Base-by-base conservation (phyloP, 2,329 filamentous ascomycete genomes). In the Exophiala lecanii-corni region DNA sequence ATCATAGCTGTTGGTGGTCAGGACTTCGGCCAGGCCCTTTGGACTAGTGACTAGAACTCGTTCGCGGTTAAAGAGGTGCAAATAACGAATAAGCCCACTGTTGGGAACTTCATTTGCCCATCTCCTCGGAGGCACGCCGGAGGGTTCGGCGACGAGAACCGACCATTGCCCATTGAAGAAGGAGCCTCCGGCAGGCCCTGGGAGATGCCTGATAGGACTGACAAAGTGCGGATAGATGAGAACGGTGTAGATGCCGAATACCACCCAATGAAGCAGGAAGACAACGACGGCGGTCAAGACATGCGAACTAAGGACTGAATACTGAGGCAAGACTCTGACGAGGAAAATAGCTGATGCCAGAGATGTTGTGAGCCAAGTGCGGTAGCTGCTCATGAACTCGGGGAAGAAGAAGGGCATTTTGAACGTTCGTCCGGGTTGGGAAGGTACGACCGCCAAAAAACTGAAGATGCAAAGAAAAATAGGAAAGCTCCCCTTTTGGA, bases 1-100 rank as follows among this genome's bases (percentile, higher is more conserved):
- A 30, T 83, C 77, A 59, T 89, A 88, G 51, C 72, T 79, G 47
- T 79, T 82, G 13, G 76, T 78, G 18, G 80, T 78, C 3, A 89
- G 70, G 6, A 88, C 74, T 61, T 89, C 84, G 3, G 76, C 73
- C n/a, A 88, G 66, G 0, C 75, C 80, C 60, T 82, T 82, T 15
- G 82, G 72, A 2, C 68, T 77, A 2, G 74, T 77, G 36, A 82
- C 58, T 7, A 85, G 51, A n/a, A 86, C 53, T 23, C 80, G 73
- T 58, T 85, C 82, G 15, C 68, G 58, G 57, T 86, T 85, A 47
- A 81, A 72, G 9, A 80, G 57, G 19, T 74, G 71, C 10, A 77
- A 72, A 58, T 84, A 88, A 9, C 81, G 76, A 42, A 89, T 78
- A 13, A 89, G 56, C 2, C 84, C 84, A 19, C 85, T 66, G 55